Evolutionary conservation across 768 basidiomycete genomes (phyloP), one percentile per base, ranked within the genome.

Genomic region (Coprinellus aureogranulatus): DNA sequence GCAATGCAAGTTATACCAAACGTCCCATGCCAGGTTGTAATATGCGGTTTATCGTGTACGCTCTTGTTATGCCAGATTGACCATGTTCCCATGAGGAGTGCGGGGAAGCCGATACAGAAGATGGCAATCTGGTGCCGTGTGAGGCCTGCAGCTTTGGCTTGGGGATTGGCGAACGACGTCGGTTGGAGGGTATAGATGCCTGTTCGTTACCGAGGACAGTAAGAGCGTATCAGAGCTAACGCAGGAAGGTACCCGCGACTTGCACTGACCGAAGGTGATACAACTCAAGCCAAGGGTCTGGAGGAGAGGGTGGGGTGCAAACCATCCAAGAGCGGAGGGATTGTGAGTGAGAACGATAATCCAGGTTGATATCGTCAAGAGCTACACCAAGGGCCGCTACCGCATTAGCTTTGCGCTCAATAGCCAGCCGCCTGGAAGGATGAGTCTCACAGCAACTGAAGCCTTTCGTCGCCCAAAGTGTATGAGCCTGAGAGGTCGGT

Each of bases 131-230:
- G 89, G 65, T 94, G 92, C 30, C 88, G 80, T 14, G 75, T 67
- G 3, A 94, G 76, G 0, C 89, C 90, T 1, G 84, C 82, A 9
- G 81, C 77, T 70, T 90, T 88, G 40, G 83, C 81, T 64, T 73
- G 77, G 2, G 86, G 84, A n/a, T 58, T 20, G 2, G 52, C 26
- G 50, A 83, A 82, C 3, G 84, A 81, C 11, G 89, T 89, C 1
- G 87, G 87, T 61, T 88, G 92, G 11, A 88, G 84, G 23, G 90
- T 90, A 63, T 89, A 65, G 42, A 94, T 83, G 6, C 86, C 90
- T 90, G 51, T 18, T 22, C n/a, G 14, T 39, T 2, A 31, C 8
- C 12, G 52, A n/a, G n/a, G n/a, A n/a, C n/a, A n/a, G n/a, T n/a
- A n/a, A n/a, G n/a, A n/a, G n/a, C n/a, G n/a, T n/a, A n/a, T n/a